phyloP scores from a whole-genome alignment of 495 filamentous ascomycete genomes.

The Cetradonia linearis region DNA sequence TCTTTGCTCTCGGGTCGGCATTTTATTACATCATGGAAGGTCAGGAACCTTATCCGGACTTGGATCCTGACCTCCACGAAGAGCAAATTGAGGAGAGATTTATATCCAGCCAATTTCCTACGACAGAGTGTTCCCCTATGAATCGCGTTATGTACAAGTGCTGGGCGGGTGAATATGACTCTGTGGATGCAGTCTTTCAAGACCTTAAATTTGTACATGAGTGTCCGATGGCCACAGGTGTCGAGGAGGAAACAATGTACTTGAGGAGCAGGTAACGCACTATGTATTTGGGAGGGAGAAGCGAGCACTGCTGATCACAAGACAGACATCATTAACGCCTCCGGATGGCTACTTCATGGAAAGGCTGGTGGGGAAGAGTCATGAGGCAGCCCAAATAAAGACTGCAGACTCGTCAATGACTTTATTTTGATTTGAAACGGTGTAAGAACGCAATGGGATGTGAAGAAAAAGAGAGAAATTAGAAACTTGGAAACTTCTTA shows the following conservation, averaged over 20 bases:
- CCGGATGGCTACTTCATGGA: neutral
- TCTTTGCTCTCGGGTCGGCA: conserved; percentile 18
- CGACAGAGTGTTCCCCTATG: neutral
- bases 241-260: conserved; percentile 4
- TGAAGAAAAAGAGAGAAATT: neutral
- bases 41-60: conserved; percentile 14
- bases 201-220: neutral
- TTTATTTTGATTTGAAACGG: conserved; percentile 1
- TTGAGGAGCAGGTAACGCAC: neutral
- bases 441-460: neutral
- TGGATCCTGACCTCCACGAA: conserved; percentile 11
- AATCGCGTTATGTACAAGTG: neutral
- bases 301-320: too few species aligned
- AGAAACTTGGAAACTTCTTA: conserved; percentile 1
- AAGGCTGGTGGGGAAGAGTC: conserved; percentile 1
- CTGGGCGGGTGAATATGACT: conserved; percentile 1
- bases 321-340: neutral
- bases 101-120: neutral
- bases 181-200: neutral
- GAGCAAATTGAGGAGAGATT: conserved; percentile 11
- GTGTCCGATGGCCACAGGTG: conserved; percentile 3
- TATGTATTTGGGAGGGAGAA: neutral
- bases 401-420: conserved; percentile 2
- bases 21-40: conserved; percentile 18
- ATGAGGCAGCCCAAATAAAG: neutral